Percentiles rank a stretch among this genome's conserved stretches.
These are phyloP conservation scores for Ramaria sp. DNA, from an alignment of 768 basidiomycete genomes.

Conservation along the genomic window DNA sequence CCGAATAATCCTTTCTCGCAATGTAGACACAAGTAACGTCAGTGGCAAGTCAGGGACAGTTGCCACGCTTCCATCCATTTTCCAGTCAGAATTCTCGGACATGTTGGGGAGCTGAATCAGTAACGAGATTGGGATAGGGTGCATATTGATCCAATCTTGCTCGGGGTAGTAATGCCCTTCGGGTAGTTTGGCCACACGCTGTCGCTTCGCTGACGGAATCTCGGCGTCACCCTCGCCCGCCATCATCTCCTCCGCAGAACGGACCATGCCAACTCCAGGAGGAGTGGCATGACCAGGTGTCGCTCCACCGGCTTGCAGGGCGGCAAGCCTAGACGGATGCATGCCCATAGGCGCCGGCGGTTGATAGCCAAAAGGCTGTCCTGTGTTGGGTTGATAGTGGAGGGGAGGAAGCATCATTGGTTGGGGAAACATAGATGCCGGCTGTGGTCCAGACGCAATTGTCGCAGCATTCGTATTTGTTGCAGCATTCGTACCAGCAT, in stretches of 20 bases:
- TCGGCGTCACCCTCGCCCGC: constrained; percentile 49
- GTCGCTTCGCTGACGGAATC: constrained; percentile 77
- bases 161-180: constrained; percentile 80
- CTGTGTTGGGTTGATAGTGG: constrained; percentile 73
- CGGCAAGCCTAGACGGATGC: constrained; percentile 56
- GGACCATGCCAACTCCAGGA: constrained; percentile 55
- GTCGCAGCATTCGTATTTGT: constrained; percentile 70
- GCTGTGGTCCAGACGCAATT: constrained; percentile 86
- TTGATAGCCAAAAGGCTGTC: constrained; percentile 72
- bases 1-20: constrained; percentile 81
- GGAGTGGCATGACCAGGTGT: constrained; percentile 24
- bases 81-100: constrained; percentile 84
- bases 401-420: constrained; percentile 80
- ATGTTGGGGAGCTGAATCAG: constrained; percentile 76
- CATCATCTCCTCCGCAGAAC: constrained; percentile 69
- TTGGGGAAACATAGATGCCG: constrained; percentile 56
- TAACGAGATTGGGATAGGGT: constrained; percentile 83
- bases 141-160: constrained; percentile 82
- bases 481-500: constrained; percentile 32
- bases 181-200: constrained; percentile 76
- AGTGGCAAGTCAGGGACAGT: constrained; percentile 77
- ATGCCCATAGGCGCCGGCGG: constrained; percentile 35
- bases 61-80: constrained; percentile 71
- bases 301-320: constrained; percentile 35
- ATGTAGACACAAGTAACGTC: constrained; percentile 73